A percentile compares a stretch with the other conserved stretches of the same genome.
Evolutionary conservation across 202 grass and related monocot species (phyloP).

Genomic region (Alloteropsis angusta): DNA sequence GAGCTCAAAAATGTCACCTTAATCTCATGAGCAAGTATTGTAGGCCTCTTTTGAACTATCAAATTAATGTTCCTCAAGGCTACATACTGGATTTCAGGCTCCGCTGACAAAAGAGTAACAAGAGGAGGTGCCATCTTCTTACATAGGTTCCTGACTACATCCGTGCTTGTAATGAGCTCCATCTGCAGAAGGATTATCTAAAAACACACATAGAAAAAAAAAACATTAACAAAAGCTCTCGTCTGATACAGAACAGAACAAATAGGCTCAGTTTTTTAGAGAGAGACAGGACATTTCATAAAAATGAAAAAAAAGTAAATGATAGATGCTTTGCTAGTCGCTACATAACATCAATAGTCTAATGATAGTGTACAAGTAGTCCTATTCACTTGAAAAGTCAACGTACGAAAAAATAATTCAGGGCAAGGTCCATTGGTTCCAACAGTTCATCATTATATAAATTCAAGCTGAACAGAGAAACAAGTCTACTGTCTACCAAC

Average conservation of each 20-base stretch:
- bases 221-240: neutral
- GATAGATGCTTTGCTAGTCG: neutral
- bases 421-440: neutral
- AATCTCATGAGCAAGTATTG: slow-evolving; percentile 98
- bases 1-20: slow-evolving; percentile 52
- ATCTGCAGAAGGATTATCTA: slow-evolving; percentile 99
- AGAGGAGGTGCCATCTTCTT: slow-evolving; percentile 99
- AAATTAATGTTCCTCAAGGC: slow-evolving; percentile 98
- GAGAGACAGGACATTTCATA: no score
- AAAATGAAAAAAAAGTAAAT: neutral
- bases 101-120: slow-evolving; percentile 92
- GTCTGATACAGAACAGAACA: neutral
- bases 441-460: neutral
- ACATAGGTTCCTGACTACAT: slow-evolving; percentile 95
- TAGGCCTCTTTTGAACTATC: slow-evolving; percentile 96
- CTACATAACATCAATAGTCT: neutral
- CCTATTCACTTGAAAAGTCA: slow-evolving; percentile 4
- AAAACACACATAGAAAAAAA: neutral
- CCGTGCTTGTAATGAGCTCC: slow-evolving; percentile 95
- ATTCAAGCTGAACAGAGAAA: neutral
- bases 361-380: neutral
- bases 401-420: neutral
- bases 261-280: neutral
- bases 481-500: neutral
- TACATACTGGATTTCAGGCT: slow-evolving; percentile 98